Evolutionary conservation across 2,329 filamentous ascomycete species (phyloP).

Genomic region (Malbranchea zuffiana): DNA sequence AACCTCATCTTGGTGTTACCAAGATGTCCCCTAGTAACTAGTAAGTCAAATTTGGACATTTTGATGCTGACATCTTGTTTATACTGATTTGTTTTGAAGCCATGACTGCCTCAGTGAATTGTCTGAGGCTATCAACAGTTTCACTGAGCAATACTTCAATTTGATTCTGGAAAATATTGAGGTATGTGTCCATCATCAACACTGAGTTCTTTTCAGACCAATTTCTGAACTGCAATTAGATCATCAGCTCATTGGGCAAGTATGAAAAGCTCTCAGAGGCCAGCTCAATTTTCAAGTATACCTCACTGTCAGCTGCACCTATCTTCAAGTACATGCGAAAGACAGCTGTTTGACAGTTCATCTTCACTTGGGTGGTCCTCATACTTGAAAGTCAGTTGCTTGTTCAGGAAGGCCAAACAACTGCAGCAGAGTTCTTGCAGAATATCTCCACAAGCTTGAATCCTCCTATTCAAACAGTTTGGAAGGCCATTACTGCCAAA

Average conservation of each 20-base stretch:
- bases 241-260: neutral
- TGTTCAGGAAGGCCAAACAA: neutral
- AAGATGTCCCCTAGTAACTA: no score
- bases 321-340: constrained; percentile 4
- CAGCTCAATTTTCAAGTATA: constrained; percentile 8
- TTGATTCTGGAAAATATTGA: no score
- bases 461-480: constrained; percentile 2
- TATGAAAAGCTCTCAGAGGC: constrained; percentile 2
- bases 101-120: no score
- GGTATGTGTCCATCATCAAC: no score
- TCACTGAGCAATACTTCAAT: no score
- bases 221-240: neutral
- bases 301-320: neutral
- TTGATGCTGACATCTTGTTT: no score
- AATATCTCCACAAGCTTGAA: constrained; percentile 2
- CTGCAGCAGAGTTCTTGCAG: neutral
- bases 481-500: constrained; percentile 8
- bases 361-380: neutral
- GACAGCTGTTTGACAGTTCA: constrained; percentile 5
- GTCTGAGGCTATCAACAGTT: no score
- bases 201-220: neutral
- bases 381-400: constrained; percentile 1
- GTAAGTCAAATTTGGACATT: no score
- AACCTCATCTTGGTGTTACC: no score
- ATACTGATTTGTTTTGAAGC: no score